Conservation (phyloP, 495 filamentous ascomycete species). For the Podospora pseudoanserina region DNA sequence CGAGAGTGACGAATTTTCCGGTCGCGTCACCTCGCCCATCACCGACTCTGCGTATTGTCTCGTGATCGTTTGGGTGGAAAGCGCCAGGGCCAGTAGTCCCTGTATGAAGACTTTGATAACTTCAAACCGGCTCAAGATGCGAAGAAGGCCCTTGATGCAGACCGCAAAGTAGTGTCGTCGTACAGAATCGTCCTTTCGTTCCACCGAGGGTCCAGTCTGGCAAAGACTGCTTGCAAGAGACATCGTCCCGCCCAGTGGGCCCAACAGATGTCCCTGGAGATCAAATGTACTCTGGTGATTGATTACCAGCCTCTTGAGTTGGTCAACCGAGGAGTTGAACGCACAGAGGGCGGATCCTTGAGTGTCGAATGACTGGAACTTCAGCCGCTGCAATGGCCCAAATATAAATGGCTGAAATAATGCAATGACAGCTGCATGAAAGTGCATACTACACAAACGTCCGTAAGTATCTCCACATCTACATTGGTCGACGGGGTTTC, state of each 20-base stretch:
- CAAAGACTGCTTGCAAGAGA: conserved; percentile 3
- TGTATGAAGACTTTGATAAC: background rate
- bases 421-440: conserved; percentile 1
- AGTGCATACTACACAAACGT: background rate
- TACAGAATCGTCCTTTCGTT: background rate
- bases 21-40: background rate
- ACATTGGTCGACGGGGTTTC: background rate
- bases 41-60: background rate
- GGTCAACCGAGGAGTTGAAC: conserved; percentile 4
- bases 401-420: background rate
- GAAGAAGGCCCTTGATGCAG: conserved; percentile 2
- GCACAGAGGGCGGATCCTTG: background rate
- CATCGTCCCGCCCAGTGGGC: background rate
- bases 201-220: background rate
- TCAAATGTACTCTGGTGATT: conserved; percentile 2
- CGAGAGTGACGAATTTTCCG: background rate
- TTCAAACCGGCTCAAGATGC: background rate
- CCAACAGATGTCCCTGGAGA: background rate
- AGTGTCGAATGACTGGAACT: background rate
- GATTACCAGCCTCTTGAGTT: conserved; percentile 1
- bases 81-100: background rate
- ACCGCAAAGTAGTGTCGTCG: background rate
- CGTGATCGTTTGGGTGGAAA: background rate
- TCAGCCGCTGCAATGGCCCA: background rate
- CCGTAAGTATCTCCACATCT: background rate